Evolutionary conservation across 202 grass and related monocot genomes (phyloP), one percentile per base, ranked within the genome.

Genomic region (Zizania palustris): DNA sequence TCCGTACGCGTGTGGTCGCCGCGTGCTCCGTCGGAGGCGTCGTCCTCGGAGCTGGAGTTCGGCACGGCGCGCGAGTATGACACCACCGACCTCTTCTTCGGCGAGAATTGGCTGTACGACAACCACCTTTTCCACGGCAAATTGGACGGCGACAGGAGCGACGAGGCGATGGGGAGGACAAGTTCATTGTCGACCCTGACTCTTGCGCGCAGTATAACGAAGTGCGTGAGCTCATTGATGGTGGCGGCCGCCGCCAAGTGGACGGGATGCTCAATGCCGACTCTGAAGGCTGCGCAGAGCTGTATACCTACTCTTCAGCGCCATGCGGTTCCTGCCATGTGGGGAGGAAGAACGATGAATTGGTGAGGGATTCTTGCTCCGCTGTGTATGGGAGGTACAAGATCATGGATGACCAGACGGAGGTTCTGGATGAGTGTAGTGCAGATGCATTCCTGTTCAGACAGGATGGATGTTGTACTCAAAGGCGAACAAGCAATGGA

Each of bases 341-440:
- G 43, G 76, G 53, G 63, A 72, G 61, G 37, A 85, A 61, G 58
- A 77, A 67, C 60, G 84, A 65, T 64, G 77, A 50, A 1, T 54
- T 41, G 16, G 51, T 41, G 72, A 77, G 21, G 43, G 72, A 89
- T 78, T 67, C 77, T 21, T 72, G 72, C 72, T 85, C 77, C 35
- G 75, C 90, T 11, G 85, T 96, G 65, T 93, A 96, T 78, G 92
- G 89, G 55, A 92, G 90, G 77, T 93, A 93, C 73, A 86, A 87
- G 72, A 87, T 96, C 85, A 84, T 91, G 81, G 89, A 96, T 74
- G 92, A 99, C 36, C 85, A 88, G 20, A 93, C 79, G 3, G 96
- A 99, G 72, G 84, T 78, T 53, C 76, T 99, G 79, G 78, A 93
- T 72, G 89, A 99, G 69, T 96, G 72, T 28, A 69, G 82, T 21